A percentile compares a stretch with the other conserved stretches of the same genome.
phyloP scores from a whole-genome alignment of 331 rosid species.

The Pyrus hybrid region DNA sequence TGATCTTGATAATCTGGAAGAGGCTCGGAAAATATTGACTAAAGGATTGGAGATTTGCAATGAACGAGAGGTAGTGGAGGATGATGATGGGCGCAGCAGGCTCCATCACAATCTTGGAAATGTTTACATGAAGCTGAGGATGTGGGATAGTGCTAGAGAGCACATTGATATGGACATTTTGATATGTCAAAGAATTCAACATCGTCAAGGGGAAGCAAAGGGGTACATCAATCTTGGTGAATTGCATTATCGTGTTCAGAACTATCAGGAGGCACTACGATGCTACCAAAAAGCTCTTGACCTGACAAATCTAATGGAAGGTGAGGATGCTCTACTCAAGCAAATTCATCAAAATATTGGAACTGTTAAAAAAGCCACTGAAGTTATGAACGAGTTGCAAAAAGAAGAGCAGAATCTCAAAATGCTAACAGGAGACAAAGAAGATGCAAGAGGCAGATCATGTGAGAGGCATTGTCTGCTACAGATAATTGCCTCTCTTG shows the following conservation, averaged over 20 bases:
- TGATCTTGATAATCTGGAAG: slow-evolving; percentile 70
- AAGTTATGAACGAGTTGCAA: slow-evolving; percentile 50
- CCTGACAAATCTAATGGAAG: slow-evolving; percentile 61
- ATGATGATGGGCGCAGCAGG: slow-evolving; percentile 70
- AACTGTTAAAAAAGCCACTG: slow-evolving; percentile 35
- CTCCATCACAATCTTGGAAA: slow-evolving; percentile 88
- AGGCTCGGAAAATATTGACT: slow-evolving; percentile 45
- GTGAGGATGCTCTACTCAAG: slow-evolving; percentile 54
- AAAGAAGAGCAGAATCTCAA: slow-evolving; percentile 69
- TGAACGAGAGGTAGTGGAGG: slow-evolving; percentile 57
- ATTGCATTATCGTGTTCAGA: slow-evolving; percentile 62
- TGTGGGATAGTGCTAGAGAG: slow-evolving; percentile 58
- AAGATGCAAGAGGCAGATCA: slow-evolving; percentile 47
- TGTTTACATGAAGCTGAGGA: slow-evolving; percentile 64
- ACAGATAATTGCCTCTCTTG: slow-evolving; percentile 45
- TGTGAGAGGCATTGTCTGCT: slow-evolving; percentile 52
- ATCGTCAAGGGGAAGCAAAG: slow-evolving; percentile 86
- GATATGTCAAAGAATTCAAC: slow-evolving; percentile 67
- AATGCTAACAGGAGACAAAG: slow-evolving; percentile 50
- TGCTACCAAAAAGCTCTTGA: slow-evolving; percentile 57
- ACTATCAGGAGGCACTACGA: slow-evolving; percentile 51
- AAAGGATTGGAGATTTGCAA: slow-evolving; percentile 59
- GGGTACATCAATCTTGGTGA: slow-evolving; percentile 84
- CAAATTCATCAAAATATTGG: slow-evolving; percentile 61
- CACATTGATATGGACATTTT: slow-evolving; percentile 59